Evolutionary conservation across 257 asterid genomes (phyloP).

Genomic region (Ballota nigra): DNA sequence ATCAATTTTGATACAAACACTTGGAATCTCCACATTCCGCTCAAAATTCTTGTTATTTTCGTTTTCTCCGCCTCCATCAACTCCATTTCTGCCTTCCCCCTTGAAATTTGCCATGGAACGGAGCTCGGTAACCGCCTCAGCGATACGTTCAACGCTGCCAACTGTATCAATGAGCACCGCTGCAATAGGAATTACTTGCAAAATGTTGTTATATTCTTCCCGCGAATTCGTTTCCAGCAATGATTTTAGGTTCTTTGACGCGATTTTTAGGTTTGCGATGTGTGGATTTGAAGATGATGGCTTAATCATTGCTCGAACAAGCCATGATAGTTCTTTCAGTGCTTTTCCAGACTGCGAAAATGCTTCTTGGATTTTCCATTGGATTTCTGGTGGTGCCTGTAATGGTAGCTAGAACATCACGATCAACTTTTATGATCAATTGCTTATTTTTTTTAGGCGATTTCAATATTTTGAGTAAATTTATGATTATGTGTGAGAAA

Average conservation of each 20-base stretch:
- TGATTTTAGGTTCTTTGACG: slow-evolving; percentile 38
- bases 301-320: slow-evolving; percentile 44
- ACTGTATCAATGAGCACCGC: slow-evolving; percentile 50
- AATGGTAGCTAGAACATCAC: not conserved
- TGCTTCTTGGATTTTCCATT: slow-evolving; percentile 20
- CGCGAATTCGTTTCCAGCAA: slow-evolving; percentile 35
- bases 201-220: slow-evolving; percentile 31
- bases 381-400: slow-evolving; percentile 47
- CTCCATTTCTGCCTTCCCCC: not conserved
- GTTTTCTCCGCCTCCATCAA: too few relatives aligned
- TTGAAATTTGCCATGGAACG: slow-evolving; percentile 51
- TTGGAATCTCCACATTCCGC: slow-evolving; percentile 9
- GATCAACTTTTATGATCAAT: not conserved
- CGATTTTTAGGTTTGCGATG: slow-evolving; percentile 37
- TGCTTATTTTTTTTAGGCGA: not conserved
- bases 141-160: slow-evolving; percentile 41
- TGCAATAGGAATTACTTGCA: slow-evolving; percentile 46
- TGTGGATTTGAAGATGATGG: slow-evolving; percentile 39
- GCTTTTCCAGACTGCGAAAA: slow-evolving; percentile 50
- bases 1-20: slow-evolving; percentile 24
- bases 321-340: slow-evolving; percentile 46
- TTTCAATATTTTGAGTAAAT: not conserved
- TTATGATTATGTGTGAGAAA: not conserved
- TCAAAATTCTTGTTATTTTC: not conserved
- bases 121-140: slow-evolving; percentile 57